Base-by-base conservation (phyloP, 2,329 filamentous ascomycete species). In the Pyricularia sp. region DNA sequence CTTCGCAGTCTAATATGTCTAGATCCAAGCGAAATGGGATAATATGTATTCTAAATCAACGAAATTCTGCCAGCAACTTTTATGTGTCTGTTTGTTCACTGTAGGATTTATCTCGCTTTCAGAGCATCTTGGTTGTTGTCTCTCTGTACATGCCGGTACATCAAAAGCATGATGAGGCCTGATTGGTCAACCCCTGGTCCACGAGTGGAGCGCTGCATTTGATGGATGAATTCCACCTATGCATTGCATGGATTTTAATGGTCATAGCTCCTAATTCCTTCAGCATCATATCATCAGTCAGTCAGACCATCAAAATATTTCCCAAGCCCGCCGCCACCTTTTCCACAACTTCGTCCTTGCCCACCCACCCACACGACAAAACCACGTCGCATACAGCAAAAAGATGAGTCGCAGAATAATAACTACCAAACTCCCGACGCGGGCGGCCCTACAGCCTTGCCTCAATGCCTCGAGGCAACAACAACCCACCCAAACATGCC, bases 391-490 rank as follows among this genome's bases (percentile, higher is more conserved):
- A 4, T 28, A 13, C 13, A 40, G 33, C 59, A 28, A 8, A 28
- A 63, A 30, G 28, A 64, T 64, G 63, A 64, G 63, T 55, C 63
- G 63, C 16, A 60, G 53, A 16, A 16, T 64, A 10, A 16, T 30
- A 63, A 13, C 53, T 16, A 26, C 53, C 53, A 63, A 12, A 19
- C 35, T 63, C 8, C 40, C 62, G 3, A 24, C 44, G 44, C 22
- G 62, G 44, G 26, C 55, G 9, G 28, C 22, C 22, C 10, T 49
- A 31, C 55, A 59, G 28, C 33, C 30, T 9, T 40, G 26, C 8
- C 55, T 64, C 55, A 64, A 60, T 40, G 49, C 30, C 63, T 49
- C 53, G 24, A 24, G 30, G 26, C 53, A 60, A n/a, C 53, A 60
- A n/a, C 63, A 40, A 31, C 33, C 60, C 19, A 44, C 61, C 19